Evolutionary conservation across 768 basidiomycete genomes (phyloP).

Genomic region (Termitomyces heimii): DNA sequence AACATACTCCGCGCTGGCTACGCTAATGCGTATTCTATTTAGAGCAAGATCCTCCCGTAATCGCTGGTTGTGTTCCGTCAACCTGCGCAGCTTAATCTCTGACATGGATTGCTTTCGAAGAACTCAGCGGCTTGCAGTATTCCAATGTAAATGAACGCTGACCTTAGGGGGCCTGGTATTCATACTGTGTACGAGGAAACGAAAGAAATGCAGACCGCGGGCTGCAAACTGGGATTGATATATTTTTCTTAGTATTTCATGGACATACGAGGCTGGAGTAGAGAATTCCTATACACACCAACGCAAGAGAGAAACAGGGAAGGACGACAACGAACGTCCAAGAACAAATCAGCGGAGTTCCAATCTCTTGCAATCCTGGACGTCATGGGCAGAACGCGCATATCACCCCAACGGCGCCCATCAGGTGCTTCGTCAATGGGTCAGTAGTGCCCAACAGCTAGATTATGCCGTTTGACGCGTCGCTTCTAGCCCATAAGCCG

Average conservation of each 20-base stretch:
- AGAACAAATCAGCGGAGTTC: constrained; percentile 35
- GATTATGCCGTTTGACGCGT: background rate
- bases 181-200: constrained; percentile 36
- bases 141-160: constrained; percentile 15
- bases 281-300: constrained; percentile 3
- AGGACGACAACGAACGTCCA: constrained; percentile 9
- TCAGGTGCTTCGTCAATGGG: background rate
- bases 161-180: constrained; percentile 73
- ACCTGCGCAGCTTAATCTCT: constrained; percentile 90
- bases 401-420: constrained; percentile 1
- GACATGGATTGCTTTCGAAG: constrained; percentile 80
- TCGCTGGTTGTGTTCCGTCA: constrained; percentile 92
- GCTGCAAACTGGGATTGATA: constrained; percentile 5
- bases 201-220: constrained; percentile 13
- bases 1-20: constrained; percentile 80
- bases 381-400: constrained; percentile 10
- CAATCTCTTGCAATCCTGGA: constrained; percentile 21
- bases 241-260: background rate
- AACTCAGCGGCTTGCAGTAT: constrained; percentile 1
- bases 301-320: constrained; percentile 9
- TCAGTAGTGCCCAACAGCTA: background rate
- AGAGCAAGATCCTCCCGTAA: constrained; percentile 84
- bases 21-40: constrained; percentile 87
- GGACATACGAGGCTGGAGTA: background rate
- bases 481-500: background rate